phyloP scores from a whole-genome alignment of 768 basidiomycete species.

The Paxillus involutus region DNA sequence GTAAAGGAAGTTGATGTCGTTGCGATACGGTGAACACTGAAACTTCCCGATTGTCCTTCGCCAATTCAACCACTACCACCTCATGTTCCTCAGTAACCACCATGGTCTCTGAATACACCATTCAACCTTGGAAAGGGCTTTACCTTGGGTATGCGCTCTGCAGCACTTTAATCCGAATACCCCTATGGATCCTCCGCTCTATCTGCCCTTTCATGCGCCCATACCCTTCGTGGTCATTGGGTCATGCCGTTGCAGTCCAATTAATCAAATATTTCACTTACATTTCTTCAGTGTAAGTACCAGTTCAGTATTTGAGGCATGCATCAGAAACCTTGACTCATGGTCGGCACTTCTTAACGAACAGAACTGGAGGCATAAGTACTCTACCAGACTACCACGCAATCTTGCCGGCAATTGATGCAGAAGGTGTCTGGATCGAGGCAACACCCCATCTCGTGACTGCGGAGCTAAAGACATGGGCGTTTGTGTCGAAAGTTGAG shows the following conservation, averaged over 20 bases:
- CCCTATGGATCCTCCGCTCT: conserved; percentile 45
- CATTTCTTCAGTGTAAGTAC: conserved; percentile 17
- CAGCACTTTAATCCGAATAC: conserved; percentile 43
- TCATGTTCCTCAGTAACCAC: not conserved
- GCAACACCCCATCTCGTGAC: conserved; percentile 29
- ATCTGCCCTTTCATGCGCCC: conserved; percentile 38
- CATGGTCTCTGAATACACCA: conserved; percentile 11
- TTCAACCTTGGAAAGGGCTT: conserved; percentile 49
- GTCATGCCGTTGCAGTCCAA: conserved; percentile 38
- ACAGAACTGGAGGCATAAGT: conserved; percentile 7
- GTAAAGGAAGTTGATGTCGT: not conserved
- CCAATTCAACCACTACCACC: not conserved
- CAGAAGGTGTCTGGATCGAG: conserved; percentile 34
- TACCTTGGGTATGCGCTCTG: conserved; percentile 46
- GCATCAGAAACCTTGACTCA: conserved; percentile 2
- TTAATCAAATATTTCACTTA: conserved; percentile 27
- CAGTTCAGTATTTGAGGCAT: not conserved
- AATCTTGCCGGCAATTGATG: conserved; percentile 6
- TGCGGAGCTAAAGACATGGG: conserved; percentile 27
- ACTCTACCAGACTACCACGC: conserved; percentile 10
- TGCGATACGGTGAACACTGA: not conserved
- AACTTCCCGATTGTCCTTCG: not conserved
- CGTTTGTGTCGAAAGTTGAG: conserved; percentile 35
- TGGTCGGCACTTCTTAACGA: not conserved
- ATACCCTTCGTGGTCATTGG: conserved; percentile 45